Evolutionary conservation across 345 rosid species (phyloP).

Genomic region (Clausena lansium): DNA sequence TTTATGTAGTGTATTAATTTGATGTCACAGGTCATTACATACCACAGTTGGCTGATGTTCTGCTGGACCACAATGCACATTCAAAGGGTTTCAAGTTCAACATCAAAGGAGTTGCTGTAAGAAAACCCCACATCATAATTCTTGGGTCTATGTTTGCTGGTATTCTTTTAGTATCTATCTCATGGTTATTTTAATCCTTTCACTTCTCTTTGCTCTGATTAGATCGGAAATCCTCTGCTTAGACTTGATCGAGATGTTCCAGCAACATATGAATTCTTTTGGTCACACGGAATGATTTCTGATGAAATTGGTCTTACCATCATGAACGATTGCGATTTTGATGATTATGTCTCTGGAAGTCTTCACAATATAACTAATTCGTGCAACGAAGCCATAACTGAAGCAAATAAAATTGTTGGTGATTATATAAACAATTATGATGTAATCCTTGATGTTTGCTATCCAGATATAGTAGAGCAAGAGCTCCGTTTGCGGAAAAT

Average conservation of each 20-base stretch:
- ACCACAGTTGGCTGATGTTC: constrained; percentile 75
- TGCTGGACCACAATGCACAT: constrained; percentile 62
- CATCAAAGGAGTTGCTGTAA: constrained; percentile 93
- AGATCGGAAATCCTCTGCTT: constrained; percentile 94
- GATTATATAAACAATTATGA: constrained; percentile 70
- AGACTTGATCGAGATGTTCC: constrained; percentile 71
- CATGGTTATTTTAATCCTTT: constrained; percentile 2
- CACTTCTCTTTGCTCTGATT: constrained; percentile 10
- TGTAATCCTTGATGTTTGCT: constrained; percentile 77
- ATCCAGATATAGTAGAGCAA: constrained; percentile 81
- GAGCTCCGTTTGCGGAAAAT: constrained; percentile 73
- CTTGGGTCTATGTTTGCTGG: constrained; percentile 3
- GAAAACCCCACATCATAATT: constrained; percentile 22
- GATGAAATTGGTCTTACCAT: constrained; percentile 78
- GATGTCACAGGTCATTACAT: constrained; percentile 74
- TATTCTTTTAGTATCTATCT: constrained; percentile 4
- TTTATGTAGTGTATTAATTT: background rate
- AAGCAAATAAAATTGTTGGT: constrained; percentile 58
- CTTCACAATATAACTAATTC: constrained; percentile 50
- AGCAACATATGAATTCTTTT: constrained; percentile 73
- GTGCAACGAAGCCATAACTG: constrained; percentile 53
- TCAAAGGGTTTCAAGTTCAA: constrained; percentile 73
- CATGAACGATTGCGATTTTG: constrained; percentile 73
- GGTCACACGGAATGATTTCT: constrained; percentile 98
- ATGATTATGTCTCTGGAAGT: constrained; percentile 56